phyloP scores from a whole-genome alignment of 2,329 filamentous ascomycete genomes.

The Elsinoe perseae region DNA sequence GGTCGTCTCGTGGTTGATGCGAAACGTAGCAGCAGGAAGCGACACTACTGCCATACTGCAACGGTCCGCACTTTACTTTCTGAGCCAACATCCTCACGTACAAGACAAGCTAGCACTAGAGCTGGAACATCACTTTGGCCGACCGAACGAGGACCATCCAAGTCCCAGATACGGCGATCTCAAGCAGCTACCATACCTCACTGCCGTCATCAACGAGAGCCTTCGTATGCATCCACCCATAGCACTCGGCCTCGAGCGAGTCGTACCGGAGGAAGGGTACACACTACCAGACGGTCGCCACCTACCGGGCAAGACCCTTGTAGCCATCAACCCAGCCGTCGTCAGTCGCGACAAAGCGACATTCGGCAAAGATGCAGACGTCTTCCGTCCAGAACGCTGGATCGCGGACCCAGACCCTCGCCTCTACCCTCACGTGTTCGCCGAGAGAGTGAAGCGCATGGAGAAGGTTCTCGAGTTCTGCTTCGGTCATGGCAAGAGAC shows the following conservation, averaged over 20 bases:
- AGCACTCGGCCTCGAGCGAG: constrained; percentile 26
- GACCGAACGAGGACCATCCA: background rate
- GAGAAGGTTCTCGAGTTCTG: background rate
- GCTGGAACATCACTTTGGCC: constrained; percentile 25
- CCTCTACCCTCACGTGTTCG: too few species aligned
- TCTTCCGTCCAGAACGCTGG: constrained; percentile 42
- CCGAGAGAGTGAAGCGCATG: too few species aligned
- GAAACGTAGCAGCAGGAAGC: constrained; percentile 25
- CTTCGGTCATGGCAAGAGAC: background rate
- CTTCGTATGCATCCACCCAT: background rate
- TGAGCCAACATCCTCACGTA: constrained; percentile 27
- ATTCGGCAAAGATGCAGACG: constrained; percentile 29
- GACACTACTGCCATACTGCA: constrained; percentile 37
- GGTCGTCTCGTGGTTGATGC: background rate
- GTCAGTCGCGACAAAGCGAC: constrained; percentile 16
- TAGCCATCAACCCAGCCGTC: constrained; percentile 16
- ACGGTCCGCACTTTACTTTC: constrained; percentile 34
- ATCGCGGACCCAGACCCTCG: too few species aligned
- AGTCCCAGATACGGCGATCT: background rate
- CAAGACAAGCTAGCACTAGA: constrained; percentile 35
- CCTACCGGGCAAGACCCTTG: constrained; percentile 19
- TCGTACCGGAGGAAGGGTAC: constrained; percentile 27
- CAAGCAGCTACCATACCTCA: background rate
- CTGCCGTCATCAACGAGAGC: background rate
- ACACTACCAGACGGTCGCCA: constrained; percentile 25